phyloP scores from a whole-genome alignment of 352 stramenopile genomes.

The Phytopythium montanum region DNA sequence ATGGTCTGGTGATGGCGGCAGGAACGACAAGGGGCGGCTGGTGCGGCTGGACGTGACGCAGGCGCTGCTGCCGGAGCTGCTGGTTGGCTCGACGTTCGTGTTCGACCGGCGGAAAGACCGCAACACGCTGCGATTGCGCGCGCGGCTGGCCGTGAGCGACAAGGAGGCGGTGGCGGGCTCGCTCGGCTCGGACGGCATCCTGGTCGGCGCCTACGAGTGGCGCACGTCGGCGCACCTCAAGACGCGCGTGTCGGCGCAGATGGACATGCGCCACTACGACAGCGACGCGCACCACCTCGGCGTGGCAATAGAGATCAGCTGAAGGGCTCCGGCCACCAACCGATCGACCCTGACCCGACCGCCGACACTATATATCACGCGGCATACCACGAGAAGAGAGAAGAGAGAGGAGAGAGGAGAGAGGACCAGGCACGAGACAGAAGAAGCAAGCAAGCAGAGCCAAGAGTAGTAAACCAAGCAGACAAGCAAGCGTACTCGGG shows the following conservation, averaged over 20 bases:
- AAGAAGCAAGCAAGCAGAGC: conserved; percentile 7
- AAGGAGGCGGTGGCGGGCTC: conserved; percentile 53
- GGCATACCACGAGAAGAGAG: too few species aligned
- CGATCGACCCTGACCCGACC: too few species aligned
- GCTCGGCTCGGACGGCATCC: conserved; percentile 68
- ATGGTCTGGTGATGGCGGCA: conserved; percentile 12
- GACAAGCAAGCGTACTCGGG: not conserved
- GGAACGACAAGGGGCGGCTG: conserved; percentile 62
- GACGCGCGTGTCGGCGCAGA: conserved; percentile 70
- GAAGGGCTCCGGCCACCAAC: too few species aligned
- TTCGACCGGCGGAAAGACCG: conserved; percentile 71
- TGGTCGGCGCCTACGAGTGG: conserved; percentile 78
- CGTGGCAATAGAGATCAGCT: conserved; percentile 82
- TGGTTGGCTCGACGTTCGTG: conserved; percentile 60
- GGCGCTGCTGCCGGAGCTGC: conserved; percentile 41
- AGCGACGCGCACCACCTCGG: conserved; percentile 81
- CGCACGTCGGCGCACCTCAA: conserved; percentile 68
- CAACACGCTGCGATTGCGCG: conserved; percentile 51
- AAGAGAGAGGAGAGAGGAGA: conserved; percentile 4
- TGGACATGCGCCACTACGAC: conserved; percentile 82
- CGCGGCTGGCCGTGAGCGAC: conserved; percentile 44
- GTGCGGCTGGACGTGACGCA: conserved; percentile 64
- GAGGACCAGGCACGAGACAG: conserved; percentile 10
- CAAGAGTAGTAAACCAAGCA: conserved; percentile 2
- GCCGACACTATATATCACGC: conserved; percentile 16